phyloP scores from a whole-genome alignment of 768 basidiomycete genomes.

The Kwoniella heveanensis region DNA sequence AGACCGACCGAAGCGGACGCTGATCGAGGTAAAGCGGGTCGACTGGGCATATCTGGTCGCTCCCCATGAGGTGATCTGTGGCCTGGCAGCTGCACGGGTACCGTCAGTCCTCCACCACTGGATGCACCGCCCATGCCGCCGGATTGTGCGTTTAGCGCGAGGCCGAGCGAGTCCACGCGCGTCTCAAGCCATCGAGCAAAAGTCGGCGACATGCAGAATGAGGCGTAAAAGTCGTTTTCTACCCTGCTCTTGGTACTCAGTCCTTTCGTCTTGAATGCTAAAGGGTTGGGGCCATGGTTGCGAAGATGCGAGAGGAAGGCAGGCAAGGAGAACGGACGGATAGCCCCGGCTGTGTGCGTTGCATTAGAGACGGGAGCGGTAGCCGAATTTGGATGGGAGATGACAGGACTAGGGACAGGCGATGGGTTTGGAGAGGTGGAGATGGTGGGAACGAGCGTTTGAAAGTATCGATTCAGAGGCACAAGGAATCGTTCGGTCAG shows the following conservation, averaged over 20 bases:
- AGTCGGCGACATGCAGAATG: constrained; percentile 50
- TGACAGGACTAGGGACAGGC: neutral
- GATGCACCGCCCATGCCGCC: neutral
- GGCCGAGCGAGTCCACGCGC: constrained; percentile 33
- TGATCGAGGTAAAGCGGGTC: constrained; percentile 14
- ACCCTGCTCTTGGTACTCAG: constrained; percentile 50
- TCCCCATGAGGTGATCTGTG: neutral
- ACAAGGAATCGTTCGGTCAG: constrained; percentile 83
- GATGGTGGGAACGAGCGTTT: constrained; percentile 46
- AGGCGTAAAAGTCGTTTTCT: constrained; percentile 54
- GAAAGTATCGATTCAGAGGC: constrained; percentile 85
- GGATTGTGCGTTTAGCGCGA: constrained; percentile 23
- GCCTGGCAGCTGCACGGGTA: neutral
- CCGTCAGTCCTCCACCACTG: neutral
- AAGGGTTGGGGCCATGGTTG: constrained; percentile 52
- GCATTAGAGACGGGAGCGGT: neutral
- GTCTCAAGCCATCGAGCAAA: constrained; percentile 50
- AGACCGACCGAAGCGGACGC: constrained; percentile 23
- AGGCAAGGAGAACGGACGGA: constrained; percentile 54
- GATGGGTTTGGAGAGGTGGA: constrained; percentile 12
- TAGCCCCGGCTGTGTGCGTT: constrained; percentile 11
- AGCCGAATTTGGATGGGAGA: neutral
- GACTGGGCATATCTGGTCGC: neutral
- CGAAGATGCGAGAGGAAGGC: constrained; percentile 51
- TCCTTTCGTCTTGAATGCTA: constrained; percentile 50